Base-by-base conservation (phyloP, 2,329 filamentous ascomycete species). In the Ophiocordyceps camponoti-rufipedis region DNA sequence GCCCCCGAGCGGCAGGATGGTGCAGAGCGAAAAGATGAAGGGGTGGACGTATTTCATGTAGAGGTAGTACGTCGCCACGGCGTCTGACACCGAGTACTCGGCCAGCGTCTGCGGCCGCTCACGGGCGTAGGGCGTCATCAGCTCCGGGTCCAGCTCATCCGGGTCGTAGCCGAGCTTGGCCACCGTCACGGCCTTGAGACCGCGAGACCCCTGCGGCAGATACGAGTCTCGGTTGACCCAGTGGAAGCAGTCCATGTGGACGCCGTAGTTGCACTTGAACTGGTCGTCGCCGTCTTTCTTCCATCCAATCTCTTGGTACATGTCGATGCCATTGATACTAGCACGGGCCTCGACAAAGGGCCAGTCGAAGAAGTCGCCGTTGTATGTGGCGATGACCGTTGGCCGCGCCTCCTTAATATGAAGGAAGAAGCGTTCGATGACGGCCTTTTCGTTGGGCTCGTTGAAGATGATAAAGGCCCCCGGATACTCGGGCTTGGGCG, bases 21-120 rank as follows among this genome's bases (percentile, higher is more conserved):
- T 98, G 64, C 91, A 98, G 0, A 98, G 70, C 1, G 93, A 96
- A 71, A 98, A 98, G 60, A 98, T 91, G 68, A 98, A 98, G 4
- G 91, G 91, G 61, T 98, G 91, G n/a, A 98, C 85, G 62, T 98
- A 98, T 80, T 98, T 98, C 93, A 98, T 98, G 72, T 98, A 98
- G 50, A 98, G 69, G 58, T 98, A 98, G 61, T 98, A 98, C 0
- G 91, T 98, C 19, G 91, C 91, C 44, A 98, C 91, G 10, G 93
- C 93, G 71, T 98, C 93, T 56, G 93, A 98, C 41, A 98, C 91
- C 0, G 93, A 98, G 65, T 98, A 98, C 57, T 98, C 91, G 9
- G 91, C 89, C 44, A 98, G 70, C 0, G 86, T 94, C 59, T 98
- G 91, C 0, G 91, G 91, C 52, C 86, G 75, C 64, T 98, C 91